phyloP scores from a whole-genome alignment of 2,329 filamentous ascomycete genomes.

The Exophiala alcalophila region DNA sequence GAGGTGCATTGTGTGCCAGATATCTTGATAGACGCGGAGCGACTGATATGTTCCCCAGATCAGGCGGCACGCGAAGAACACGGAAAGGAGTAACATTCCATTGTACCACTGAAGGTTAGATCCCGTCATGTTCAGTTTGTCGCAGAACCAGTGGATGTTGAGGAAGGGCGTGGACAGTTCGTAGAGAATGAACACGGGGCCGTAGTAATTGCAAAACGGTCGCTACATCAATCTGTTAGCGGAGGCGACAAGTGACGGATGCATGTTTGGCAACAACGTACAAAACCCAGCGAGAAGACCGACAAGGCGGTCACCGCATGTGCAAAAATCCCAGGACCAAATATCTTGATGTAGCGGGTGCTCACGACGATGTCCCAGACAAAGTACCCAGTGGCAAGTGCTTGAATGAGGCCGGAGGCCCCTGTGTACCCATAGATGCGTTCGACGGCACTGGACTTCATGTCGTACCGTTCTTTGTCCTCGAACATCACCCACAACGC shows the following conservation, averaged over 20 bases:
- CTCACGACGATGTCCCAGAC: constrained; percentile 62
- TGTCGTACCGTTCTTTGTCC: constrained; percentile 55
- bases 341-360: constrained; percentile 53
- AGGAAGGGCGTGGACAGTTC: constrained; percentile 65
- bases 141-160: constrained; percentile 69
- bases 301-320: constrained; percentile 60
- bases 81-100: constrained; percentile 56
- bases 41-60: constrained; percentile 63
- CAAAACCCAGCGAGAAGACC: constrained; percentile 63
- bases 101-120: constrained; percentile 61
- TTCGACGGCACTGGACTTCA: constrained; percentile 47
- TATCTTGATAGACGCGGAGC: constrained; percentile 57
- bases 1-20: constrained; percentile 52
- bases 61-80: constrained; percentile 61
- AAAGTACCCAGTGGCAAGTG: constrained; percentile 62
- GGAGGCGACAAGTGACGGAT: too few relatives aligned
- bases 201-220: constrained; percentile 65
- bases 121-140: constrained; percentile 64
- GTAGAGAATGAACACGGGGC: constrained; percentile 64
- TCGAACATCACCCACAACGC: constrained; percentile 58
- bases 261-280: constrained; percentile 46
- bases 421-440: constrained; percentile 62
- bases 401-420: constrained; percentile 56
- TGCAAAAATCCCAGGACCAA: constrained; percentile 60
- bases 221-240: constrained; percentile 43